Base-by-base conservation (phyloP, 129 eudicot genomes). In the Sambucus nigra region DNA sequence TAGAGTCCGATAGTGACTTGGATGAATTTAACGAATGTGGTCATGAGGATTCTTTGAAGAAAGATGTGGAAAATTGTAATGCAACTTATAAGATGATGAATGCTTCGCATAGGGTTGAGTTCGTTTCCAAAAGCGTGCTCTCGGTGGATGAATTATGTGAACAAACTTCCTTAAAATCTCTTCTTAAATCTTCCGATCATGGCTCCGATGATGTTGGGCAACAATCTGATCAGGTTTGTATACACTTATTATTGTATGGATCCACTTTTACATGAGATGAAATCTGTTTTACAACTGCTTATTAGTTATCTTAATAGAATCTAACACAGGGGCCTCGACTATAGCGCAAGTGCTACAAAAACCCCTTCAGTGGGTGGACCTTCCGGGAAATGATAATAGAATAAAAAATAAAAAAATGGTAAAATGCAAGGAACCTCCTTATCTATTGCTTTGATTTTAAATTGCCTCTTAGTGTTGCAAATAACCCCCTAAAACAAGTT, bases 161-260 rank as follows among this genome's bases (percentile, higher is more conserved):
- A 33, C 79, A 66, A 33, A 71, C 74, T 50, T 69, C 85, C 33
- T 87, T 76, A 19, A 75, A 72, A 58, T 76, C 61, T 42, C 77
- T 75, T 48, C 64, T 78, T 2, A 55, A 67, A 24, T 61, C 81
- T 55, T 51, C 73, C 6, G 67, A 27, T 29, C 0, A 26, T 53
- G 68, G 51, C 20, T 61, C 38, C 22, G 51, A 45, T 17, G 60
- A 65, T 56, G 57, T 22, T 50, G 64, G 20, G 59, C 70, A 61
- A 59, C 74, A 47, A 19, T 57, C 74, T 52, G 45, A 33, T 58
- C 73, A 75, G 95, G 95, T 86, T 60, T 40, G 70, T 74, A 35
- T 32, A 66, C 44, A 10, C 47, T 47, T 15, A 23, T 46, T 28
- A 13, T 49, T 61, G 31, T 25, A 10, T 53, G 21, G 15, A 19